Conservation (phyloP, 2,329 filamentous ascomycete species). For the Colletotrichum liriopes region DNA sequence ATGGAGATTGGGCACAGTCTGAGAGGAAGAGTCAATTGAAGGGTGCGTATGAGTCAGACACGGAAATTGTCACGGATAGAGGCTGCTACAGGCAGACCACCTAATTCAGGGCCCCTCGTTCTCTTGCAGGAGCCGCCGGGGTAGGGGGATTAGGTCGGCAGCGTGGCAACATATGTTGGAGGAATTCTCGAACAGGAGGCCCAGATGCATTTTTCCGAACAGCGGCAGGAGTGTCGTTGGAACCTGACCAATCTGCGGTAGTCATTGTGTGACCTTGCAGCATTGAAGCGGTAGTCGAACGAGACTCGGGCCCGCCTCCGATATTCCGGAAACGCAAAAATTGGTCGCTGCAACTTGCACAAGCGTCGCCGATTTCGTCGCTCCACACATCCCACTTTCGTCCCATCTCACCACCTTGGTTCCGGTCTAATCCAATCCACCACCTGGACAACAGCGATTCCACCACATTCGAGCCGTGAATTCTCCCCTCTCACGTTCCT, state of each 20-base stretch:
- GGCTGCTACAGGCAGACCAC: constrained; percentile 20
- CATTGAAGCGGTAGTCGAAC: constrained; percentile 21
- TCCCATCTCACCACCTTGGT: constrained; percentile 33
- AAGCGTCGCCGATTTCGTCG: constrained; percentile 43
- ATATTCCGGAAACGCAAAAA: constrained; percentile 41
- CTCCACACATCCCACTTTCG: constrained; percentile 41
- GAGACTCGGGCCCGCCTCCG: constrained; percentile 39
- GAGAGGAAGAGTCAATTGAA: constrained; percentile 17
- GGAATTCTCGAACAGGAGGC: background rate
- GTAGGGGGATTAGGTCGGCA: background rate
- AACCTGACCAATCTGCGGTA: constrained; percentile 4
- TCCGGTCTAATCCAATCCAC: constrained; percentile 26
- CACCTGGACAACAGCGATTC: constrained; percentile 6
- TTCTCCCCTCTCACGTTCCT: constrained; percentile 11
- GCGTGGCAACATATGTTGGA: constrained; percentile 6
- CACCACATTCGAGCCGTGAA: constrained; percentile 17
- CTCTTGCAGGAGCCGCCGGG: background rate
- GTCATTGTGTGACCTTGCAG: constrained; percentile 16
- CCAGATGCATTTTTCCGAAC: background rate
- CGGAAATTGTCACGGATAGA: constrained; percentile 27
- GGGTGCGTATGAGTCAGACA: constrained; percentile 32
- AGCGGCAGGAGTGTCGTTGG: background rate
- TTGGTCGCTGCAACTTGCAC: constrained; percentile 35
- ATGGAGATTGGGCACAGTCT: background rate
- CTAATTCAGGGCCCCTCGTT: constrained; percentile 13